Conservation (phyloP, 2,329 filamentous ascomycete genomes). For the Allantophomopsis lycopodina region DNA sequence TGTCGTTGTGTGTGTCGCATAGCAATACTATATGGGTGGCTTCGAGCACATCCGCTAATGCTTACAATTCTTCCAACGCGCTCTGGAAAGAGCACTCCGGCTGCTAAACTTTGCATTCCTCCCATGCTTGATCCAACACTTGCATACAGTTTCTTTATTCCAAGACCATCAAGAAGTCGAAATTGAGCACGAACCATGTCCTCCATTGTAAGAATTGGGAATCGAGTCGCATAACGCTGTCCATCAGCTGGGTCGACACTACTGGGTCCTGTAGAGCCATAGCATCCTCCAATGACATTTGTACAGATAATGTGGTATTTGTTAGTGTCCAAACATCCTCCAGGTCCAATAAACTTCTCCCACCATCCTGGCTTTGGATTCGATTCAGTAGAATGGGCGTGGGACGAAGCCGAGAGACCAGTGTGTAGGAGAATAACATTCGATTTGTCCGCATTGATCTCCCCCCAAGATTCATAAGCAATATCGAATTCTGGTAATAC, state of each 20-base stretch:
- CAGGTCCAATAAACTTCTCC: slow-evolving; percentile 95
- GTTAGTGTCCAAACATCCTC: slow-evolving; percentile 71
- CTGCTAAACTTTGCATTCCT: slow-evolving; percentile 90
- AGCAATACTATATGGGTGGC: slow-evolving; percentile 94
- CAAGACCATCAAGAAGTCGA: slow-evolving; percentile 66
- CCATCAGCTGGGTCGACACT: slow-evolving; percentile 82
- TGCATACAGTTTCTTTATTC: slow-evolving; percentile 69
- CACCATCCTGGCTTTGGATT: slow-evolving; percentile 94
- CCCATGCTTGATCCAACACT: slow-evolving; percentile 97
- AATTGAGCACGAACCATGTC: slow-evolving; percentile 98
- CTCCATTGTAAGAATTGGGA: slow-evolving; percentile 88
- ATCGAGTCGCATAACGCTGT: slow-evolving; percentile 80
- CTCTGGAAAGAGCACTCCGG: slow-evolving; percentile 70
- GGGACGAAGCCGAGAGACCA: slow-evolving; percentile 89
- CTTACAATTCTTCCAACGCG: slow-evolving; percentile 73
- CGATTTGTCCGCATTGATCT: slow-evolving; percentile 62
- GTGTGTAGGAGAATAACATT: slow-evolving; percentile 92
- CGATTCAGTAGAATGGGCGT: slow-evolving; percentile 78
- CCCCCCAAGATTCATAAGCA: slow-evolving; percentile 88
- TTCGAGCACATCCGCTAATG: slow-evolving; percentile 86
- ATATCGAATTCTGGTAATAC: slow-evolving; percentile 79
- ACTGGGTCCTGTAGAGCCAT: slow-evolving; percentile 83
- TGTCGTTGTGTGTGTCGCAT: slow-evolving; percentile 97
- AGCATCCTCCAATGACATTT: slow-evolving; percentile 92
- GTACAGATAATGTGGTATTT: slow-evolving; percentile 93